These are phyloP conservation scores for Calonectria fujianensis DNA, from an alignment of 2,329 filamentous ascomycete species.

Conservation along the genomic window DNA sequence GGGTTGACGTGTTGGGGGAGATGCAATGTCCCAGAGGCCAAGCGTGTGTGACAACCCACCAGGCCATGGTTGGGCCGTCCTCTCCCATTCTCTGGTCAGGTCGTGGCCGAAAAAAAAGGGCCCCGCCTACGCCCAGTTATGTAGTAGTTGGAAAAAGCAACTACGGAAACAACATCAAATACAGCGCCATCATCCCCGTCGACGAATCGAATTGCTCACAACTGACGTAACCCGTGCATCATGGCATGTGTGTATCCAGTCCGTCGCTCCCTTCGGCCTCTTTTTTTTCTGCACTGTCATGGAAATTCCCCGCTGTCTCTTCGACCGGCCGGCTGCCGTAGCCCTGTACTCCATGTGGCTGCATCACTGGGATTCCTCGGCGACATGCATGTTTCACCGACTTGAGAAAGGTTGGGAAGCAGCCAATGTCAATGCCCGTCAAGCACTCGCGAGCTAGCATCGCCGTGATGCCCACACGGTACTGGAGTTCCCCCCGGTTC, in stretches of 20 bases:
- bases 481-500: slow-evolving; percentile 25
- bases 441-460: slow-evolving; percentile 28
- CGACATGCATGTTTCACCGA: slow-evolving; percentile 51
- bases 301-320: slow-evolving; percentile 26
- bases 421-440: slow-evolving; percentile 19
- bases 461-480: slow-evolving; percentile 41
- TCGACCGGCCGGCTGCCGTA: slow-evolving; percentile 16
- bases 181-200: not conserved
- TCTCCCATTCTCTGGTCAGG: not conserved
- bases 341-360: slow-evolving; percentile 37
- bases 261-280: slow-evolving; percentile 6
- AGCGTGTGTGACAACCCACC: not conserved
- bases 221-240: slow-evolving; percentile 15
- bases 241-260: not conserved
- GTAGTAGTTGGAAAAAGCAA: slow-evolving; percentile 15
- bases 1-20: slow-evolving; percentile 12
- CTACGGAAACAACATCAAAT: not conserved
- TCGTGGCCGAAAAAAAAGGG: not conserved
- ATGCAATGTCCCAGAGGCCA: not conserved
- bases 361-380: slow-evolving; percentile 35
- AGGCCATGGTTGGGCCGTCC: slow-evolving; percentile 8
- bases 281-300: slow-evolving; percentile 14
- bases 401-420: slow-evolving; percentile 36
- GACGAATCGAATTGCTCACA: slow-evolving; percentile 14
- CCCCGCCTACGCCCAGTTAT: slow-evolving; percentile 1